Conservation (phyloP, 176 grass and related monocot genomes). For the Paspalum vaginatum region DNA sequence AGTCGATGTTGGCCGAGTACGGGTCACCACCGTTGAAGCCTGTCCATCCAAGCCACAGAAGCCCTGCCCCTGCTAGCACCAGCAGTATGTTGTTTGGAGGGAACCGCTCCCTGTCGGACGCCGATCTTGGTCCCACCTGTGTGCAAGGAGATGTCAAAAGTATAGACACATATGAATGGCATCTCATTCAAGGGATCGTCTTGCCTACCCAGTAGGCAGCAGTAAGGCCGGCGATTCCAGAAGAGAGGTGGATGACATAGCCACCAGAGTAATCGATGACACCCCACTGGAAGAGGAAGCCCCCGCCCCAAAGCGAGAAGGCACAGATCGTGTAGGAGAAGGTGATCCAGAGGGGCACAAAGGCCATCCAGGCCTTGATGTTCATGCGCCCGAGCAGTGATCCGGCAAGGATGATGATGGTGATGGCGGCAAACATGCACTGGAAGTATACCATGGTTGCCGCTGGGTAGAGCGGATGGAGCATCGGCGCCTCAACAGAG, state of each 20-base stretch:
- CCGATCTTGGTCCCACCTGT: conserved; percentile 62
- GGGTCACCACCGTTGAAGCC: conserved; percentile 73
- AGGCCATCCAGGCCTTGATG: conserved; percentile 77
- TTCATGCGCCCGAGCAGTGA: conserved; percentile 73
- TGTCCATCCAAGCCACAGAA: conserved; percentile 81
- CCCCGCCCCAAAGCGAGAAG: conserved; percentile 72
- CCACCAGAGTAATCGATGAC: conserved; percentile 78
- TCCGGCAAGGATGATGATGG: conserved; percentile 62
- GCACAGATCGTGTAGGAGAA: conserved; percentile 65
- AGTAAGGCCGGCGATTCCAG: conserved; percentile 60
- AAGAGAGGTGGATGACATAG: conserved; percentile 75
- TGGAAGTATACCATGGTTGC: conserved; percentile 71
- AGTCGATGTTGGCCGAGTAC: conserved; percentile 61
- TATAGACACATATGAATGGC: neutral
- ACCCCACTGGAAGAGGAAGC: conserved; percentile 78
- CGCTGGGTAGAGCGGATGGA: conserved; percentile 46
- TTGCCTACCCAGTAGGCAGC: conserved; percentile 70
- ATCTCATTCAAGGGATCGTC: neutral
- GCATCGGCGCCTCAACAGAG: conserved; percentile 27
- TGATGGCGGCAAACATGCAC: conserved; percentile 68
- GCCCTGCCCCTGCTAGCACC: conserved; percentile 59
- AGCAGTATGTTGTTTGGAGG: conserved; percentile 78
- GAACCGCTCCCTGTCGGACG: conserved; percentile 59
- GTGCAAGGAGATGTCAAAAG: conserved; percentile 21
- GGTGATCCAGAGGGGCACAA: conserved; percentile 74